A percentile compares a stretch with the other conserved stretches of the same genome.
Evolutionary conservation across 1,284 basidiomycete species (phyloP).

Genomic region (Tremellales sp.): DNA sequence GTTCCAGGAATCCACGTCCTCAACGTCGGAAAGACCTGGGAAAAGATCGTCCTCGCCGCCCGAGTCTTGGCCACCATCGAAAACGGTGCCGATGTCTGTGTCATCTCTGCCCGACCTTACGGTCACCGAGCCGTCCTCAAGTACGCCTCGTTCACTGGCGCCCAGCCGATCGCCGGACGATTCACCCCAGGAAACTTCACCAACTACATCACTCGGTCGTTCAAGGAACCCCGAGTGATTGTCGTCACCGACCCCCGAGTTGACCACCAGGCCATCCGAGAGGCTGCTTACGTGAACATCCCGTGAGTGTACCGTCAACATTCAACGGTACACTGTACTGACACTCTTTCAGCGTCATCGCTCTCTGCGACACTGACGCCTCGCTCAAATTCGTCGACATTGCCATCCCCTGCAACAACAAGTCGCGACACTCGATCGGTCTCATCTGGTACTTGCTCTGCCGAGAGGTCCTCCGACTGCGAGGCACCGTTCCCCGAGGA

Average conservation of each 20-base stretch:
- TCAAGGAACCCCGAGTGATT: slow-evolving; percentile 99
- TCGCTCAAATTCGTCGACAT: slow-evolving; percentile 96
- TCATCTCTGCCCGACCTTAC: slow-evolving; percentile 96
- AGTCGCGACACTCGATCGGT: slow-evolving; percentile 94
- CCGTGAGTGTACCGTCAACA: slow-evolving; percentile 51
- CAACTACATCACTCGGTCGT: slow-evolving; percentile 99
- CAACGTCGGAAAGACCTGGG: slow-evolving; percentile 99
- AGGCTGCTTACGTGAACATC: slow-evolving; percentile 99
- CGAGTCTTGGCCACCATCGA: slow-evolving; percentile 92
- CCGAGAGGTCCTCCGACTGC: slow-evolving; percentile 93
- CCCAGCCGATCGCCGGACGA: slow-evolving; percentile 96
- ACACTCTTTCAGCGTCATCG: slow-evolving; percentile 64
- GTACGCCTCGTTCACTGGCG: slow-evolving; percentile 95
- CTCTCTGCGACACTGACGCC: slow-evolving; percentile 96
- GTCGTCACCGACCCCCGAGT: slow-evolving; percentile 98
- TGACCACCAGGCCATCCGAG: slow-evolving; percentile 99
- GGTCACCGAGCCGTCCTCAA: slow-evolving; percentile 99
- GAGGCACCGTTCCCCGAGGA: slow-evolving; percentile 85
- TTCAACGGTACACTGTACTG: background rate
- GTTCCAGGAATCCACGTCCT: slow-evolving; percentile 82
- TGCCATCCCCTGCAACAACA: slow-evolving; percentile 99
- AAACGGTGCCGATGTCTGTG: slow-evolving; percentile 96
- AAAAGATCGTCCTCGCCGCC: slow-evolving; percentile 94
- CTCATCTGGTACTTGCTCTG: slow-evolving; percentile 98
- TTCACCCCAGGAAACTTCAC: slow-evolving; percentile 99